Evolutionary conservation across 1,284 basidiomycete genomes (phyloP), one percentile per base, ranked within the genome.

Genomic region (Rhodotorula sp.): DNA sequence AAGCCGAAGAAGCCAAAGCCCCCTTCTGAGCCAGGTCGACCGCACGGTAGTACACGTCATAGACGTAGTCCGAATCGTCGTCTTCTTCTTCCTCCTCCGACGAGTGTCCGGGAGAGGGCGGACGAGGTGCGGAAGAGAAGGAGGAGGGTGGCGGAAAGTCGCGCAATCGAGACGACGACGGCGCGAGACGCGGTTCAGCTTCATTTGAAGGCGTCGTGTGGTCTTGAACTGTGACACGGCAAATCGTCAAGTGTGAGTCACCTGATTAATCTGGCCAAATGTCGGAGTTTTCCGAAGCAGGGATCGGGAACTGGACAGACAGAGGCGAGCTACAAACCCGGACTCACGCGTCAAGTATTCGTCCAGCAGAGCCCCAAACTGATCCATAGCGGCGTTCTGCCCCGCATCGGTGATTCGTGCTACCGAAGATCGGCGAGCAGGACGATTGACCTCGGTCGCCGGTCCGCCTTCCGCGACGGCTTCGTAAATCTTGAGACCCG

Each of bases 1-100:
- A 7, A 4, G 26, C 26, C 12, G 31, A 7, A n/a, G 23, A 16
- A n/a, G 23, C 16, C 45, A n/a, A 38, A 8, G 7, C 58, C 52
- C 19, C 56, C 34, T 55, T 55, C 54, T 55, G 38, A 6, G 49
- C 54, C 0, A 60, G 19, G 18, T 62, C 48, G 23, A 68, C 47
- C 12, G 74, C 77, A 56, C 77, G 70, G 54, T 76, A 77, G 62
- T 78, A 78, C 23, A 78, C 76, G 61, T 78, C 77, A 70, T 78
- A 78, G 21, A 78, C 77, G 45, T 56, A 63, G 26, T 58, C 28
- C 28, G n/a, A 26, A 10, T 34, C n/a, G 47, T 48, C 16, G 38
- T 58, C 54, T 1, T 14, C n/a, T 31, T 58, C 54, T 5, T 12
- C 28, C 26, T 28, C 26, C n/a, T 55, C 26, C 2, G 54, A 50